Evolutionary conservation across 805 yeast species (phyloP).

Genomic region (Yarrowia deformans): DNA sequence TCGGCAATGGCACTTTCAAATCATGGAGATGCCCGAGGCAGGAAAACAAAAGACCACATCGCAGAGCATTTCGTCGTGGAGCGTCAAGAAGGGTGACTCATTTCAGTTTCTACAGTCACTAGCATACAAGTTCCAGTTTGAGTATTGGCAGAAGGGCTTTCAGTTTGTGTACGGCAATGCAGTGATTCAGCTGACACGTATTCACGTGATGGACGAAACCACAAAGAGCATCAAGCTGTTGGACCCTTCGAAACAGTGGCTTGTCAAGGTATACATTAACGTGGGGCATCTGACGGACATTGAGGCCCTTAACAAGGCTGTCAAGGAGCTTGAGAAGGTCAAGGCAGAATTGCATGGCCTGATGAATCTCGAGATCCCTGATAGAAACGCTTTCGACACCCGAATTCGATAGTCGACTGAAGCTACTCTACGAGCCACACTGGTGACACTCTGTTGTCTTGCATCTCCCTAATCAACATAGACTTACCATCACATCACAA

Average conservation of each 20-base stretch:
- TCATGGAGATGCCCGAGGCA: constrained; percentile 53
- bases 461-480: neutral
- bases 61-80: constrained; percentile 70
- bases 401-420: constrained; percentile 54
- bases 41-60: constrained; percentile 59
- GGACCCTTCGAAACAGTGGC: constrained; percentile 48
- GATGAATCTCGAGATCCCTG: constrained; percentile 74
- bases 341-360: constrained; percentile 73
- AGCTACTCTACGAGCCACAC: neutral
- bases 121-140: constrained; percentile 72
- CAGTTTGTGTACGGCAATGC: constrained; percentile 68
- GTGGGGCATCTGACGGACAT: constrained; percentile 77
- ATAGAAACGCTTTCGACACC: constrained; percentile 81
- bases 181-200: constrained; percentile 62
- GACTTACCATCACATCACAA: neutral
- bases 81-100: constrained; percentile 51
- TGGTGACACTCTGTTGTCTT: neutral
- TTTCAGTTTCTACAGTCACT: constrained; percentile 61
- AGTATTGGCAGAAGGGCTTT: constrained; percentile 67
- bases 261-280: constrained; percentile 70
- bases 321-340: constrained; percentile 64
- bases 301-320: constrained; percentile 70
- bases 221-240: constrained; percentile 42
- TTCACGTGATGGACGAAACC: constrained; percentile 52
- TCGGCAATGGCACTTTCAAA: constrained; percentile 47